Percentiles rank a stretch among this genome's conserved stretches.
These are phyloP conservation scores for Groenewaldozyma auringiensis DNA, from an alignment of 1,139 yeast species.

Conservation along the genomic window DNA sequence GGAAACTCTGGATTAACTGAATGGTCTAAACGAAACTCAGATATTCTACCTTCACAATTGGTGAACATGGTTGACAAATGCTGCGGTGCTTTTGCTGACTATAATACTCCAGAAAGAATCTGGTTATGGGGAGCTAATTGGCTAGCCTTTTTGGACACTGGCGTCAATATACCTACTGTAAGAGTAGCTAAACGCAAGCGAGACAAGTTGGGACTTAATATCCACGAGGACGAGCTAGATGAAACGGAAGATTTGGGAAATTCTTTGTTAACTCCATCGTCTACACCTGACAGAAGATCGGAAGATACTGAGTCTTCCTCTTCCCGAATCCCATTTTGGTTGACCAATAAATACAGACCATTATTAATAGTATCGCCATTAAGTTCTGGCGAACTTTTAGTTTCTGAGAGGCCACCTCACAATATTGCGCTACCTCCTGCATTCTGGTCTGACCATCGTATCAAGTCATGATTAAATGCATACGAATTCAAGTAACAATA, in stretches of 20 bases:
- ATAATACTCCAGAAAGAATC: constrained; percentile 36
- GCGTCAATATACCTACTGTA: constrained; percentile 47
- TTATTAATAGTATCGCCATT: constrained; percentile 56
- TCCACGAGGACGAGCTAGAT: constrained; percentile 29
- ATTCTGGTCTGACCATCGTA: constrained; percentile 58
- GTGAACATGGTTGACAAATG: constrained; percentile 58
- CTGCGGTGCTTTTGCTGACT: constrained; percentile 54
- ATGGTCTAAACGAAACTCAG: constrained; percentile 79
- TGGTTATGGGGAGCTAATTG: constrained; percentile 92
- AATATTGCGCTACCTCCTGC: constrained; percentile 63
- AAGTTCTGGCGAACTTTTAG: constrained; percentile 52
- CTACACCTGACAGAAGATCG: constrained; percentile 6
- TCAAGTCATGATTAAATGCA: constrained; percentile 41
- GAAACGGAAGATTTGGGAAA: constrained; percentile 8
- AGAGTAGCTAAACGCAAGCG: constrained; percentile 38
- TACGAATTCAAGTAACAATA: not conserved
- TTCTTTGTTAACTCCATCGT: constrained; percentile 4
- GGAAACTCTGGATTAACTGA: constrained; percentile 40
- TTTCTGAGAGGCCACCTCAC: constrained; percentile 71
- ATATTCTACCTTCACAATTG: constrained; percentile 62
- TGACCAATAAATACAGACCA: constrained; percentile 71
- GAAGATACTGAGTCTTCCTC: not conserved
- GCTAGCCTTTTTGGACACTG: constrained; percentile 67
- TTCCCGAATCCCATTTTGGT: constrained; percentile 49
- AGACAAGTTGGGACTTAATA: constrained; percentile 51